Evolutionary conservation across 495 filamentous ascomycete species (phyloP).

Genomic region (Choiromyces venosus): DNA sequence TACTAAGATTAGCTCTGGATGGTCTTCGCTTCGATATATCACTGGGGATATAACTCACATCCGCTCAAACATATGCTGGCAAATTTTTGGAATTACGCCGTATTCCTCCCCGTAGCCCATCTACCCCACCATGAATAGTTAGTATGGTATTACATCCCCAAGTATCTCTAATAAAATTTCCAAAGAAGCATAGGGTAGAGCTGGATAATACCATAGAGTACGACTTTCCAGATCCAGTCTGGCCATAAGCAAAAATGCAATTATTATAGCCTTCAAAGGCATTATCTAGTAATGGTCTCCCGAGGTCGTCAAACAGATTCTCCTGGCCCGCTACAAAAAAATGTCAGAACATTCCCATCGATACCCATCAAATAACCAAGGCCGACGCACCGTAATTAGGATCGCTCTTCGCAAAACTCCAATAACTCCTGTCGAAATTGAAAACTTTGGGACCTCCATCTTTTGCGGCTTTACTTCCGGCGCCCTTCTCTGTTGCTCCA

Average conservation of each 20-base stretch:
- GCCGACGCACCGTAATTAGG: conserved; percentile 58
- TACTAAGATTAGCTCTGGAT: conserved; percentile 18
- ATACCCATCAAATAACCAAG: conserved; percentile 2
- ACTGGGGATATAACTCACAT: conserved; percentile 48
- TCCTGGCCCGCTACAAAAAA: conserved; percentile 64
- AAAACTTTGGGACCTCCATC: conserved; percentile 77
- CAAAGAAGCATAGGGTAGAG: neutral
- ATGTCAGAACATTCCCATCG: conserved; percentile 12
- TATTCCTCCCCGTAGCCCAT: conserved; percentile 97
- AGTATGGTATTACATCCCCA: conserved; percentile 10
- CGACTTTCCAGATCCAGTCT: conserved; percentile 96
- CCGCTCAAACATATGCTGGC: conserved; percentile 90
- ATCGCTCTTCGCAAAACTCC: conserved; percentile 85
- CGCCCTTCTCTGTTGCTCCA: conserved; percentile 49
- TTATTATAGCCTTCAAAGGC: conserved; percentile 99
- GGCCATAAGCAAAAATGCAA: conserved; percentile 99
- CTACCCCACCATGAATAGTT: conserved; percentile 30
- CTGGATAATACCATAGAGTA: conserved; percentile 71
- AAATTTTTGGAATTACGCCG: conserved; percentile 97
- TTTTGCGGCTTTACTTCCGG: conserved; percentile 55
- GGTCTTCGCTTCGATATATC: neutral
- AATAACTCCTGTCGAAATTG: conserved; percentile 95
- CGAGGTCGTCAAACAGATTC: conserved; percentile 79
- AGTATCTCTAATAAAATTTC: neutral
- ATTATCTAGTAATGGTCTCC: conserved; percentile 89